Evolutionary conservation across 2,329 filamentous ascomycete species (phyloP).

Genomic region (Seiridium unicorne): DNA sequence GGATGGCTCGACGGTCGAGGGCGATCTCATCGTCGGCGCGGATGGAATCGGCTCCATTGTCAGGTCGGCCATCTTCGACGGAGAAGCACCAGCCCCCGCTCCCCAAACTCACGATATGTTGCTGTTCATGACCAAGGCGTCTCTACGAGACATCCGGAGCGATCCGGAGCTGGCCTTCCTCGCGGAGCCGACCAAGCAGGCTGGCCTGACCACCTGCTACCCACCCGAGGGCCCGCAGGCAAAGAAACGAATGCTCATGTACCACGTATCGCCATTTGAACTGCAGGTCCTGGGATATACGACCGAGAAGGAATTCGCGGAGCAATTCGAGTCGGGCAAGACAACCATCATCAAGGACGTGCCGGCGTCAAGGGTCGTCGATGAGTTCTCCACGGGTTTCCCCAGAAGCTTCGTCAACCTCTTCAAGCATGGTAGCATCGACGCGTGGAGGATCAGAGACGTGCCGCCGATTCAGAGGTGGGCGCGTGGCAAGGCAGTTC

Average conservation of each 20-base stretch:
- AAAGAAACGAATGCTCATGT: constrained; percentile 17
- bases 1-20: not conserved
- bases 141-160: constrained; percentile 13
- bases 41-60: constrained; percentile 7
- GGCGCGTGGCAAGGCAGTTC: not conserved
- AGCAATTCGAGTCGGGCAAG: constrained; percentile 16
- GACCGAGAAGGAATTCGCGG: constrained; percentile 16
- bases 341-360: constrained; percentile 18
- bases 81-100: not conserved
- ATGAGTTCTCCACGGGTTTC: constrained; percentile 16
- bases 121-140: constrained; percentile 16
- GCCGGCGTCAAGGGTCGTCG: constrained; percentile 11
- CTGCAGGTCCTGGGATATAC: constrained; percentile 20
- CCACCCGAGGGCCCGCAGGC: constrained; percentile 7
- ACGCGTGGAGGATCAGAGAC: constrained; percentile 20
- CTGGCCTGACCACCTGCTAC: constrained; percentile 15
- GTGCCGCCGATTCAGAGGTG: constrained; percentile 14
- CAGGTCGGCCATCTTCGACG: not conserved
- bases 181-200: constrained; percentile 12
- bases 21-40: not conserved
- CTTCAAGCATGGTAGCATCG: constrained; percentile 7
- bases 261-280: constrained; percentile 15
- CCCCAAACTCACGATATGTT: not conserved
- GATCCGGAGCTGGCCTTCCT: constrained; percentile 16
- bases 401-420: constrained; percentile 9